Base-by-base conservation (phyloP, 2,329 filamentous ascomycete genomes). In the Diaporthe humulicola region DNA sequence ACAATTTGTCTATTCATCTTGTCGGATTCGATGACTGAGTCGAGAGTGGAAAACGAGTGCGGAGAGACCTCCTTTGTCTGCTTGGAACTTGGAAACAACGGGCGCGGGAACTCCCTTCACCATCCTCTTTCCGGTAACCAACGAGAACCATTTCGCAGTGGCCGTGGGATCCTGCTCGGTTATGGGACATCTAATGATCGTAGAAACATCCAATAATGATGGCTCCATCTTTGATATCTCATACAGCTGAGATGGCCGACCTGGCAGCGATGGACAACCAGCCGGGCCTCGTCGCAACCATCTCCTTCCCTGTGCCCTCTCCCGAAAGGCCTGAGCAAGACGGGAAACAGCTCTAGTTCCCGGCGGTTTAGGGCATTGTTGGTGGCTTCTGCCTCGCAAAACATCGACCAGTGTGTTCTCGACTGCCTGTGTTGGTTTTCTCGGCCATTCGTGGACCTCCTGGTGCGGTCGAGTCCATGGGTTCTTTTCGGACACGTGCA, bases 341-440 rank as follows among this genome's bases (percentile, higher is more conserved):
- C 64, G 33, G 64, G 64, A 69, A 69, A 69, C 33, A 28, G 48
- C 64, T 52, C 48, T 69, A 69, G 64, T 54, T 25, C 64, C 64
- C 48, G 64, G 30, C 12, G 48, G 33, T 28, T 40, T 54, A 30
- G 48, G 64, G 33, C 15, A 40, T 28, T 15, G 33, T 10, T 15
- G n/a, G 33, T 66, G n/a, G 33, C 48, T 40, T 33, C 22, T 33
- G 15, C 15, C 28, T 54, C 5, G 45, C 45, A 40, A 69, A 38
- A 2, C 17, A 69, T 30, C 64, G n/a, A n/a, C 22, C 45, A 54
- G 64, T 50, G 42, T 28, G 64, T 38, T 8, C 48, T 38, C 3
- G 14, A 1, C 28, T 2, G 3, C 61, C 14, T 25, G 48, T 7
- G 40, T 3, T 30, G 45, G 19, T 52, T 3, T n/a, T 9, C n/a